These are phyloP conservation scores for Ogataea trehaloabstinens DNA, from an alignment of 805 yeast species.

Conservation along the genomic window DNA sequence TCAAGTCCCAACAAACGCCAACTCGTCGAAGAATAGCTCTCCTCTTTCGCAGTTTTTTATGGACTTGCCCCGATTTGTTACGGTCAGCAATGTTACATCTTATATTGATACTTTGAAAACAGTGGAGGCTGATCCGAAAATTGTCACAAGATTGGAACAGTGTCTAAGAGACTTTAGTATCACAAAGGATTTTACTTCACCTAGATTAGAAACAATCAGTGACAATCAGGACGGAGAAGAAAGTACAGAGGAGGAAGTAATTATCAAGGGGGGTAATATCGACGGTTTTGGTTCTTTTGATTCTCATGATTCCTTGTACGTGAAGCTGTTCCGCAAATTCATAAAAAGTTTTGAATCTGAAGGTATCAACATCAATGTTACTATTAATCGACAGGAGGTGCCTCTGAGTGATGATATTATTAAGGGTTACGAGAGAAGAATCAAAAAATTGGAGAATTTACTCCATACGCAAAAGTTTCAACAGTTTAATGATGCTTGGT, in stretches of 20 bases:
- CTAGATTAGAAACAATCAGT: neutral
- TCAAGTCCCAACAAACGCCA: conserved; percentile 1
- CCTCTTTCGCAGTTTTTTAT: conserved; percentile 12
- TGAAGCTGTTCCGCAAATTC: conserved; percentile 41
- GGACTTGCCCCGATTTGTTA: conserved; percentile 18
- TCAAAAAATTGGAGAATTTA: conserved; percentile 72
- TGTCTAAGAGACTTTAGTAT: conserved; percentile 31
- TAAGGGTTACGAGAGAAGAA: conserved; percentile 66
- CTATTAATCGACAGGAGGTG: conserved; percentile 30
- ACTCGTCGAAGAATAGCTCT: conserved; percentile 2
- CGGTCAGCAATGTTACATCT: conserved; percentile 30
- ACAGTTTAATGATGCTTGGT: conserved; percentile 43
- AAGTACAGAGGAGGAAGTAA: conserved; percentile 19
- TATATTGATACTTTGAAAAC: conserved; percentile 38
- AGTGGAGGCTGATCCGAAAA: conserved; percentile 29
- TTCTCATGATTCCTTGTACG: conserved; percentile 32
- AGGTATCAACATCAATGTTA: conserved; percentile 31
- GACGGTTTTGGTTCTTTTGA: conserved; percentile 32
- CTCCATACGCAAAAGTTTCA: conserved; percentile 71
- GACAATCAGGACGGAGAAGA: conserved; percentile 12
- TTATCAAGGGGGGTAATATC: conserved; percentile 22
- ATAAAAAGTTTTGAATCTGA: conserved; percentile 44
- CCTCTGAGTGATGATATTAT: conserved; percentile 37
- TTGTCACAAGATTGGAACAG: conserved; percentile 35
- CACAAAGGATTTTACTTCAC: conserved; percentile 1